Conservation (phyloP, 2,329 filamentous ascomycete genomes). For the Decorospora gaudefroyi region DNA sequence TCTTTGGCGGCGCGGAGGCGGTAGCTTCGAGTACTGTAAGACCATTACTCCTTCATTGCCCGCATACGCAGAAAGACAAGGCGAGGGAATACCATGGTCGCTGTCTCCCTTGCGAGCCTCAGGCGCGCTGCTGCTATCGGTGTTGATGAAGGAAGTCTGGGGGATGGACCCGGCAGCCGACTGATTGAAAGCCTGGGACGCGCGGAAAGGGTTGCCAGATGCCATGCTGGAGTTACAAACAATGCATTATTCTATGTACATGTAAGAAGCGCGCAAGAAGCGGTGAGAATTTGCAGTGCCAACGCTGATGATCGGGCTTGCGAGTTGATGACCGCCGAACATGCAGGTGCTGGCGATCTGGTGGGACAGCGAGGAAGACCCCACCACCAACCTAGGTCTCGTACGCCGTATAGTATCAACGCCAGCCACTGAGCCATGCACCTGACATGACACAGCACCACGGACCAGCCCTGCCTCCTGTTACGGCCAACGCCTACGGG, state of each 20-base stretch:
- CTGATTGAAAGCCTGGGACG: conserved; percentile 37
- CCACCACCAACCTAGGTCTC: too few species aligned
- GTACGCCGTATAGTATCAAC: conserved; percentile 12
- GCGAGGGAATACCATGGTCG: conserved; percentile 42
- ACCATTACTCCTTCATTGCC: conserved; percentile 41
- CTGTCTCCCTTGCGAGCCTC: conserved; percentile 24
- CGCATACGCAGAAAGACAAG: conserved; percentile 29
- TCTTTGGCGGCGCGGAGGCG: conserved; percentile 36
- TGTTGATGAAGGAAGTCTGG: conserved; percentile 34
- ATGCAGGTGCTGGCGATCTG: conserved; percentile 23
- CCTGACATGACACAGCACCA: neutral
- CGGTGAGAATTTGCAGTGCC: conserved; percentile 24
- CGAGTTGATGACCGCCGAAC: conserved; percentile 23
- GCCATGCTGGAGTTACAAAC: conserved; percentile 46
- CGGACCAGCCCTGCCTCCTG: neutral
- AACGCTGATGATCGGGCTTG: conserved; percentile 30
- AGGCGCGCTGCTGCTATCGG: conserved; percentile 30
- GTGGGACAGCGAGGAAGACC: conserved; percentile 29
- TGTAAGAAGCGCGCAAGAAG: conserved; percentile 30
- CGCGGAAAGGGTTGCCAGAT: conserved; percentile 49
- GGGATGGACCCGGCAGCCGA: conserved; percentile 30
- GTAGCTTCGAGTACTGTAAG: conserved; percentile 37
- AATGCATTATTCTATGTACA: conserved; percentile 50
- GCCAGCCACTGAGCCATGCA: conserved; percentile 4
- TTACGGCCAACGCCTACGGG: too few species aligned